Conservation (phyloP, 169 alveolate species). For the Plasmodium gallinaceum region DNA sequence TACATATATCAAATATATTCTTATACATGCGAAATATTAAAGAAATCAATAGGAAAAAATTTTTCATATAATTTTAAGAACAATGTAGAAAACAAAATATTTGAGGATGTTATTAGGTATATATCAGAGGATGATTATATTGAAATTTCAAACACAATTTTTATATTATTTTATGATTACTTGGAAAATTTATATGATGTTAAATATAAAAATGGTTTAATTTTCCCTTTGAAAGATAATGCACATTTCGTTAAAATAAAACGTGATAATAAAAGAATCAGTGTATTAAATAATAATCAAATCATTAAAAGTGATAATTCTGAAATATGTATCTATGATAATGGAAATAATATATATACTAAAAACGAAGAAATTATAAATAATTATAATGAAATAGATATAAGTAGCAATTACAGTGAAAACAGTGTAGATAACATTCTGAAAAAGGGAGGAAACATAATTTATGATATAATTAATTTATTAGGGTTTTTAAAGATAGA, state of each 20-base stretch:
- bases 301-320: not conserved
- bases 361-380: conserved; percentile 1
- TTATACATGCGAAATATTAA: conserved; percentile 47
- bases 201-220: conserved; percentile 7
- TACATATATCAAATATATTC: conserved; percentile 49
- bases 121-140: conserved; percentile 75
- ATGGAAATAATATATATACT: conserved; percentile 26
- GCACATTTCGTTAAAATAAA: conserved; percentile 10
- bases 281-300: conserved; percentile 4
- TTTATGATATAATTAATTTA: conserved; percentile 27
- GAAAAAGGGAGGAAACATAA: not conserved
- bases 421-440: not conserved
- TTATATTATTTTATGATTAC: conserved; percentile 54
- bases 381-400: conserved; percentile 9
- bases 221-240: not conserved
- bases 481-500: conserved; percentile 56
- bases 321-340: not conserved
- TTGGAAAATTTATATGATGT: conserved; percentile 38
- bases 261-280: conserved; percentile 3
- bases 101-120: conserved; percentile 29
- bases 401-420: conserved; percentile 2
- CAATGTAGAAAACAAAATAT: conserved; percentile 55
- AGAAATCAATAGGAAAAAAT: conserved; percentile 16
- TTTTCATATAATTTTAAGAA: conserved; percentile 62
- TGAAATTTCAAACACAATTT: conserved; percentile 65